Percentiles rank a stretch among this genome's conserved stretches.
Conservation (phyloP, 345 rosid species). For the Nephelium lappaceum region DNA sequence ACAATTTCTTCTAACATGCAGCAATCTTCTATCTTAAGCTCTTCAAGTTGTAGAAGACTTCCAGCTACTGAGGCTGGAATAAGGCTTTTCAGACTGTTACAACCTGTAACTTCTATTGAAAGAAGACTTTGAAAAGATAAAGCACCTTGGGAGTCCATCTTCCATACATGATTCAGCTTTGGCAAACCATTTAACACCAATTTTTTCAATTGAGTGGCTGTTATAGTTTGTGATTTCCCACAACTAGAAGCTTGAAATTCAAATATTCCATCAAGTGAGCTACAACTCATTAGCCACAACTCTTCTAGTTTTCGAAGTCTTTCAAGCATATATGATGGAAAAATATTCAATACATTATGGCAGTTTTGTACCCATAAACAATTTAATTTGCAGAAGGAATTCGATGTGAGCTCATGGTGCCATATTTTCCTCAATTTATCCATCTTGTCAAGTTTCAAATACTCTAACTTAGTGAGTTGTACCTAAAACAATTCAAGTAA, state of each 20-base stretch:
- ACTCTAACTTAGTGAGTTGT: background rate
- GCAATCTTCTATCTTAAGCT: no score
- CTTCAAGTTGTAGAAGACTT: no score
- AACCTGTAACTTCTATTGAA: background rate
- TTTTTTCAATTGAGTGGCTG: background rate
- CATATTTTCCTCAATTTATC: background rate
- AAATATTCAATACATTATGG: no score
- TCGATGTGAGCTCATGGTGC: no score
- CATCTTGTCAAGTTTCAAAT: background rate
- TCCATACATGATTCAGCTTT: background rate
- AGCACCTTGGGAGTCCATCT: background rate
- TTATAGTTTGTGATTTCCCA: background rate
- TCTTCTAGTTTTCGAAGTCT: background rate
- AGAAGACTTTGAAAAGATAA: background rate
- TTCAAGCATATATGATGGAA: background rate
- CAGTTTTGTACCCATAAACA: no score
- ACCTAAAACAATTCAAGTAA: background rate
- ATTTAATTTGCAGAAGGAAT: no score
- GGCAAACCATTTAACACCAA: background rate
- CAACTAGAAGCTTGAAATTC: background rate
- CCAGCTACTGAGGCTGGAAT: background rate
- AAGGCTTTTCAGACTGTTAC: background rate
- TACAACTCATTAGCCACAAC: background rate
- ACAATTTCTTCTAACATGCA: background rate
- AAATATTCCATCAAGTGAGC: conserved; percentile 18